Base-by-base conservation (phyloP, 768 basidiomycete species). In the Pulveroboletus sp. region DNA sequence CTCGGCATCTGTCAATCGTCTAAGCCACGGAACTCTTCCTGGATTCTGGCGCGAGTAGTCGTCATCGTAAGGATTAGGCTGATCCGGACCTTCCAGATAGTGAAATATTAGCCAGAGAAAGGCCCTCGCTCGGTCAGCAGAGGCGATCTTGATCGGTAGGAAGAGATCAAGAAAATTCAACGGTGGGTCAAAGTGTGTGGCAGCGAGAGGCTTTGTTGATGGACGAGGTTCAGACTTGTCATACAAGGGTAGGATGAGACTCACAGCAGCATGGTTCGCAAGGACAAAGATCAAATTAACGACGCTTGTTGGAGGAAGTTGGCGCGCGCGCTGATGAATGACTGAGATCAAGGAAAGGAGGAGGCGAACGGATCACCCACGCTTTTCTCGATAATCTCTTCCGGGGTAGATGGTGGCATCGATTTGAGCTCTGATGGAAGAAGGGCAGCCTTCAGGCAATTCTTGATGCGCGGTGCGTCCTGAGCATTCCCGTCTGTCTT, bases 381-480 rank as follows among this genome's bases (percentile, higher is more conserved):
- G 42, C 71, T 73, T 69, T 80, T 84, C 44, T 73, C 73, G 41
- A 88, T 69, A 44, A 94, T 81, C 57, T 90, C 89, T 24, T 80
- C 79, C 2, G 90, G 87, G 3, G 81, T 85, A 19, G 85, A 81
- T 12, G 90, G 88, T 35, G 82, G 81, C 37, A 80, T 71, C 2
- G 72, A 71, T 63, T 78, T 83, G 53, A 76, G 69, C 61, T 94
- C 91, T 43, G 77, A 77, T 34, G 86, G 78, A 27, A 92, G 75
- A 20, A 86, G 72, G 29, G 86, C 85, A 33, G 86, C 89, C 63
- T 93, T 94, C 43, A 94, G 75, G 64, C 87, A 87, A 54, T 90
- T 90, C 69, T 94, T 94, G 68, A 94, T 90, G 51, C 92, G 81
- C 19, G 92, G 91, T 34, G 91, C 91, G 65, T 94, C 91, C 65